Conservation (phyloP, 164 flowering plant genomes). For the Piper longum region DNA sequence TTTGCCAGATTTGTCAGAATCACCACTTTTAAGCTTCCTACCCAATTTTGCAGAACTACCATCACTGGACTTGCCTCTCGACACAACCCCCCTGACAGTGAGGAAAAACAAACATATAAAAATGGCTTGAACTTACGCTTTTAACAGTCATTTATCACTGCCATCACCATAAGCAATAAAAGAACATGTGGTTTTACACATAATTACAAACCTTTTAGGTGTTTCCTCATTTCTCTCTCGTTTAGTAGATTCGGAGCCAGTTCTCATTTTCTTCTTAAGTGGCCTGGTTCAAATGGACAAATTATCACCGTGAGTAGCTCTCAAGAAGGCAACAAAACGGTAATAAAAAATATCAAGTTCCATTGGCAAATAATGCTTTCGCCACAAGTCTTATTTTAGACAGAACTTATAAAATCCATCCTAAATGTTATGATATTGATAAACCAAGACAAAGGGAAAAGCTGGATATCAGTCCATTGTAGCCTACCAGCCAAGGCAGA, state of each 20-base stretch:
- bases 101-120: neutral
- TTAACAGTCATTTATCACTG: neutral
- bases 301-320: too few relatives aligned
- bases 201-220: slow-evolving; percentile 30
- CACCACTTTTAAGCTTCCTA: slow-evolving; percentile 18
- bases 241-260: slow-evolving; percentile 19
- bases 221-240: slow-evolving; percentile 23
- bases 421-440: too few relatives aligned
- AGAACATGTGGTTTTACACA: neutral
- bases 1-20: slow-evolving; percentile 16
- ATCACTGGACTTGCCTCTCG: slow-evolving; percentile 43
- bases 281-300: slow-evolving; percentile 22
- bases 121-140: neutral
- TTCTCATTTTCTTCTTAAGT: slow-evolving; percentile 36
- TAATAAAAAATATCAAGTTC: too few relatives aligned
- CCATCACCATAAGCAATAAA: neutral
- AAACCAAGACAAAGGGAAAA: too few relatives aligned
- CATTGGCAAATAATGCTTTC: too few relatives aligned
- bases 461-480: too few relatives aligned
- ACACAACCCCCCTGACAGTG: slow-evolving; percentile 19
- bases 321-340: neutral
- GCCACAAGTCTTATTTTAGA: too few relatives aligned
- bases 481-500: too few relatives aligned
- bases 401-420: too few relatives aligned
- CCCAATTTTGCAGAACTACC: slow-evolving; percentile 20